Base-by-base conservation (phyloP, 257 asterid genomes). In the Pogostemon cablin region DNA sequence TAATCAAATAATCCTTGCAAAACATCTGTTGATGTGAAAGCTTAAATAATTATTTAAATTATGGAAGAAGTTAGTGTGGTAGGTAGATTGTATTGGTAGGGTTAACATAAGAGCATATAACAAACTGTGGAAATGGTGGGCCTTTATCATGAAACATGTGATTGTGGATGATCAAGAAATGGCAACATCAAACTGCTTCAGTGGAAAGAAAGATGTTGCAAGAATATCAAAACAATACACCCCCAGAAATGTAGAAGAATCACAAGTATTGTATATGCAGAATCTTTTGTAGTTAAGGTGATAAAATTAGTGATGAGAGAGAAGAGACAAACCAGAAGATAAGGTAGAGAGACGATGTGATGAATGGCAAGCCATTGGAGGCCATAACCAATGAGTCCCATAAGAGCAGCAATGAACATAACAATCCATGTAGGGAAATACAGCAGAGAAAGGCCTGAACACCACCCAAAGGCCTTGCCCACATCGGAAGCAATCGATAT, bases 391-490 rank as follows among this genome's bases (percentile, higher is more conserved):
- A 81, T 11, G 65, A 89, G 71, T 12, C 91, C 93, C 86, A 87
- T 81, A 35, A 81, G 75, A 67, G 93, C 87, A 53, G 90, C 86
- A 25, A 81, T 7, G 67, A 77, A 55, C 79, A 82, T 20, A 62
- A 87, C 88, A 57, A 82, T 60, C 88, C 85, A 82, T 20, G 79
- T 59, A 0, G 86, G 91, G 7, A 82, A 79, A 71, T 74, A 79
- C 73, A 80, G 20, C 3, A 87, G 86, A 68, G 59, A 69, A 34
- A 86, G 77, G 2, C 96, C 95, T 0, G 87, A 85, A 65, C 91
- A 85, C 93, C 96, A 89, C 7, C 96, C 96, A 9, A 89, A 87
- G 7, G 81, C 82, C 80, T 87, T 89, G 1, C 91, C 93, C 75
- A 81, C 69, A 40, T 89, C 91, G 1, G 91, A 87, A 5, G 96